phyloP scores from a whole-genome alignment of 2,329 filamentous ascomycete species.

The Monosporascus ibericus region DNA sequence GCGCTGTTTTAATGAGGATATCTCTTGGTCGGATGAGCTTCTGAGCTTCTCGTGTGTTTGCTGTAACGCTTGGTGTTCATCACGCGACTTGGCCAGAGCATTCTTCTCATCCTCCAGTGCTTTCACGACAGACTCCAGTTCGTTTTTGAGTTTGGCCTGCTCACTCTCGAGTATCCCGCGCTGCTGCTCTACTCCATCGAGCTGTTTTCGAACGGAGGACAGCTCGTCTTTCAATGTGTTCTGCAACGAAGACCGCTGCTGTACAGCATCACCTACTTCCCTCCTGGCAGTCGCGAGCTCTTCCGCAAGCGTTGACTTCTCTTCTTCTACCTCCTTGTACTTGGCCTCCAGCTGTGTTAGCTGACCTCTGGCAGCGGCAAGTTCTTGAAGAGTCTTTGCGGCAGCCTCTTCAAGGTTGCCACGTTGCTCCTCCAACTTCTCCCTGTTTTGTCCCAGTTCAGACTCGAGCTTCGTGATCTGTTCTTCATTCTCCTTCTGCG shows the following conservation, averaged over 20 bases:
- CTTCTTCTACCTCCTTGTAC: constrained; percentile 13
- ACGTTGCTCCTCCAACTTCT: constrained; percentile 18
- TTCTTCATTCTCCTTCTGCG: constrained; percentile 27
- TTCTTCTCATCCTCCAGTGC: constrained; percentile 16
- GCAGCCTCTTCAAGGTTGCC: constrained; percentile 14
- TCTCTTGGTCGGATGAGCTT: neutral
- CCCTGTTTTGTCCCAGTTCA: constrained; percentile 25
- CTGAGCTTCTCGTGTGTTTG: neutral
- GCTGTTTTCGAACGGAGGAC: constrained; percentile 26
- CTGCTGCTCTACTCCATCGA: constrained; percentile 28
- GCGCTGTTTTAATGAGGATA: constrained; percentile 1
- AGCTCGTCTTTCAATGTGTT: constrained; percentile 26
- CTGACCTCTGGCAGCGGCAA: constrained; percentile 16
- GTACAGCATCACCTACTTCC: constrained; percentile 27
- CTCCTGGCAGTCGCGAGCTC: constrained; percentile 29
- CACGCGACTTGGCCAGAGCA: constrained; percentile 12
- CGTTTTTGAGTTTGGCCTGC: constrained; percentile 17
- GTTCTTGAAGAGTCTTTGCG: constrained; percentile 11
- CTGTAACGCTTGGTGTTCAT: constrained; percentile 11
- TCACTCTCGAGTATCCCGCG: constrained; percentile 24
- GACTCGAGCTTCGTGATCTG: constrained; percentile 28
- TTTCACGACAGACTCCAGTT: constrained; percentile 17
- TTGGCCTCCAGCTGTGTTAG: constrained; percentile 18
- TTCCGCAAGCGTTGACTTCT: constrained; percentile 17
- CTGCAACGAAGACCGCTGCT: constrained; percentile 29